phyloP scores from a whole-genome alignment of 2,329 filamentous ascomycete species.

The Xylaria sp. region DNA sequence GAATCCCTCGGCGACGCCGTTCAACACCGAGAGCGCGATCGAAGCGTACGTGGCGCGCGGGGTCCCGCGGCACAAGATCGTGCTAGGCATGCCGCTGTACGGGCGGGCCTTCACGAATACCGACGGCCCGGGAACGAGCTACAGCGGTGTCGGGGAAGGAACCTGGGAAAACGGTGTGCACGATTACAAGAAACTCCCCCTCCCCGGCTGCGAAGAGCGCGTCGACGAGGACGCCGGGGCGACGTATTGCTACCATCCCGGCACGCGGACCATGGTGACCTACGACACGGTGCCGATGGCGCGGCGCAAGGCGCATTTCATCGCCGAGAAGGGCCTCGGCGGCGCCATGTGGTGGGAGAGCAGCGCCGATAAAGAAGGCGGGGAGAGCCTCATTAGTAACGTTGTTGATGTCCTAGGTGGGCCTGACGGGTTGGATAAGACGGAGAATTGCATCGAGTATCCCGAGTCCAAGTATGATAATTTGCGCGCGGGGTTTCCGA shows the following conservation, averaged over 20 bases:
- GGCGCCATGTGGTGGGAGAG: slow-evolving; percentile 99
- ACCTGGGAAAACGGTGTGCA: slow-evolving; percentile 87
- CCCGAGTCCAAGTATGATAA: slow-evolving; percentile 78
- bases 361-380: slow-evolving; percentile 76
- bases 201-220: slow-evolving; percentile 71
- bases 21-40: slow-evolving; percentile 78
- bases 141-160: slow-evolving; percentile 78
- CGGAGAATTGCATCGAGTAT: slow-evolving; percentile 70
- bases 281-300: slow-evolving; percentile 81
- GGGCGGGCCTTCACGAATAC: slow-evolving; percentile 87
- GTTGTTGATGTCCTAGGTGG: slow-evolving; percentile 71
- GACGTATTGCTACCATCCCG: slow-evolving; percentile 79
- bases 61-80: slow-evolving; percentile 77
- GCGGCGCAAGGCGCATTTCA: slow-evolving; percentile 75
- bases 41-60: slow-evolving; percentile 72
- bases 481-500: slow-evolving; percentile 66
- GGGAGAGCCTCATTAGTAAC: slow-evolving; percentile 74
- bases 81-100: slow-evolving; percentile 92
- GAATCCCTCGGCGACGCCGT: slow-evolving; percentile 77
- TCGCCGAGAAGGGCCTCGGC: slow-evolving; percentile 74
- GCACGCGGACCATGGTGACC: slow-evolving; percentile 74
- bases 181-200: slow-evolving; percentile 88
- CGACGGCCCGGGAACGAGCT: slow-evolving; percentile 76
- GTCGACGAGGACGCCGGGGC: slow-evolving; percentile 73
- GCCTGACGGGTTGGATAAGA: slow-evolving; percentile 59